These are phyloP conservation scores for Wickerhamiella cacticola DNA, from an alignment of 805 yeast genomes.

Conservation along the genomic window DNA sequence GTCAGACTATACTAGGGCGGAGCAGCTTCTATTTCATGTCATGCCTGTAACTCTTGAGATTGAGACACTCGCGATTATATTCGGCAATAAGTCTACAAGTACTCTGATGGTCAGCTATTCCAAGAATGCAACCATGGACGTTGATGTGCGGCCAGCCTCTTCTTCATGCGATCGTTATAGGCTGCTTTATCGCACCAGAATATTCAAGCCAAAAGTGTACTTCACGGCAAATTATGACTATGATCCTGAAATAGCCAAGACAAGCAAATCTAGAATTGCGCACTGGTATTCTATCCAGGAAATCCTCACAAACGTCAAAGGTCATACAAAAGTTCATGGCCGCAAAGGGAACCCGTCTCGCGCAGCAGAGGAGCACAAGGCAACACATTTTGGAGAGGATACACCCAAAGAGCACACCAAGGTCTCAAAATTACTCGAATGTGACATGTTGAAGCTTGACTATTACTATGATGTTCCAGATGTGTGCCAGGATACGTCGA, in stretches of 20 bases:
- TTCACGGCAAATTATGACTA: slow-evolving; percentile 63
- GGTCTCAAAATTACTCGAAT: slow-evolving; percentile 54
- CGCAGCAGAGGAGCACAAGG: neutral
- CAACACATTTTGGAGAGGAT: neutral
- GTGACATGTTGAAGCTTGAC: slow-evolving; percentile 41
- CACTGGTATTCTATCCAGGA: slow-evolving; percentile 3
- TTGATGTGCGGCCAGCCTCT: slow-evolving; percentile 44
- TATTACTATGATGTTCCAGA: slow-evolving; percentile 72
- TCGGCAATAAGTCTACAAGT: slow-evolving; percentile 73
- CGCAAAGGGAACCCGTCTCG: neutral
- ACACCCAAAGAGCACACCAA: slow-evolving; percentile 64
- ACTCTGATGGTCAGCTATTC: slow-evolving; percentile 55
- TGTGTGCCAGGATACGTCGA: slow-evolving; percentile 24
- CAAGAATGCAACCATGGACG: slow-evolving; percentile 39
- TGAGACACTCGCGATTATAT: slow-evolving; percentile 52
- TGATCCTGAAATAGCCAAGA: slow-evolving; percentile 10
- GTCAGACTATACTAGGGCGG: slow-evolving; percentile 1
- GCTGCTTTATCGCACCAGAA: slow-evolving; percentile 34
- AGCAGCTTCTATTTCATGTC: slow-evolving; percentile 20
- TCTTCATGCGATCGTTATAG: slow-evolving; percentile 48
- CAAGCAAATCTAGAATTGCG: neutral
- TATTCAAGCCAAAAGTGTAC: slow-evolving; percentile 44
- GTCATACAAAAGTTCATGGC: neutral
- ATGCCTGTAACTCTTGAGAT: slow-evolving; percentile 49
- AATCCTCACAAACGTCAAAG: neutral